Evolutionary conservation across 345 rosid species (phyloP), one percentile per base, ranked within the genome.

Genomic region (Pistacia vera): DNA sequence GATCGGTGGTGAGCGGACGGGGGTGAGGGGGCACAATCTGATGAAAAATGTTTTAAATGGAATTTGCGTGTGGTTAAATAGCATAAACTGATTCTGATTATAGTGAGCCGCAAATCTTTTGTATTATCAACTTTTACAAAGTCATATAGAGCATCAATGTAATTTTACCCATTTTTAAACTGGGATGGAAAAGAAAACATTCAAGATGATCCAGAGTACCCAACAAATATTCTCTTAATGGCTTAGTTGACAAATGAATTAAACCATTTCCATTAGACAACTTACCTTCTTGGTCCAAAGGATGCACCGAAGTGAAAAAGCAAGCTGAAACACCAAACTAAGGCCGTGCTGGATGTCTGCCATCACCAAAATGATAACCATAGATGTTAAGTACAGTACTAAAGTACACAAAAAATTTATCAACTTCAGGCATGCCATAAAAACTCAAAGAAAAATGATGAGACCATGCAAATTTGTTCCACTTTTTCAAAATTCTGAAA

Each of bases 271-370:
- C 20, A 44, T 78, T 48, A 72, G 68, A 70, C 75, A 72, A 75
- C 83, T 63, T 74, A 89, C 98, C 93, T 76, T 91, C 91, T 68
- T 85, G 86, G 81, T 85, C 94, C 77, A 93, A 57, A 75, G 98
- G 73, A 91, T 78, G 75, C 85, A 85, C 79, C 97, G 82, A 75
- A 95, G 91, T 63, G 97, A 93, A 75, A 95, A 87, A 62, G 95
- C 97, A 80, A 91, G 73, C 87, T 95, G 98, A 95, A 93, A 85
- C 97, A 88, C 79, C 92, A 88, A 78, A 86, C 88, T 77, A 95
- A 84, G 75, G 94, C 93, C 87, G 83, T 57, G 83, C 90, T 91
- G 79, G 98, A 91, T 18, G 89, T 81, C 98, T 95, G 93, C 68
- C 80, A 81, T 75, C 78, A 80, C 63, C 69, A 79, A 71, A 71